These are phyloP conservation scores for Neurospora tetraspora DNA, from an alignment of 495 filamentous ascomycete species.

Conservation along the genomic window DNA sequence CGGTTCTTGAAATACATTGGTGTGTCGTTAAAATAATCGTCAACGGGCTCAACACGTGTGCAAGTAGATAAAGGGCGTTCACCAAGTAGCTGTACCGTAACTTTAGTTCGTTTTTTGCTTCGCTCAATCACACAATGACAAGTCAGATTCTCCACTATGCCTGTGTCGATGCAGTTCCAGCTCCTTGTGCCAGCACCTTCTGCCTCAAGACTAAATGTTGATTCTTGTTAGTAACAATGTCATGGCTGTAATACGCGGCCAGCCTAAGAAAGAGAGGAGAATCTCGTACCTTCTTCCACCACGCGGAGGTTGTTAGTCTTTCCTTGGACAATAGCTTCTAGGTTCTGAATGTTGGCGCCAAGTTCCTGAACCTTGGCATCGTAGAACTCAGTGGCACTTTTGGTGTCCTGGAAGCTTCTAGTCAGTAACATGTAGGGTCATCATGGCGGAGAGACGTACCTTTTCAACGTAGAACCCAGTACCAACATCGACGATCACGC, in stretches of 20 bases:
- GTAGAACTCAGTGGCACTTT: constrained; percentile 78
- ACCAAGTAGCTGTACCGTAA: not conserved
- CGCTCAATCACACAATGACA: constrained; percentile 3
- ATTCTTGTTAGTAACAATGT: not conserved
- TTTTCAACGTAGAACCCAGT: constrained; percentile 98
- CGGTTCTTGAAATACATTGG: not conserved
- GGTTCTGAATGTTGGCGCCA: constrained; percentile 63
- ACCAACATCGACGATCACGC: constrained; percentile 88
- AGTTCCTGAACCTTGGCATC: constrained; percentile 73
- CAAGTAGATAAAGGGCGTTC: not conserved
- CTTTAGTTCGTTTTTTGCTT: not conserved
- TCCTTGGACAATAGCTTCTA: constrained; percentile 76
- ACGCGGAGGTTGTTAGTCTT: constrained; percentile 78
- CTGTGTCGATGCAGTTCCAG: constrained; percentile 3
- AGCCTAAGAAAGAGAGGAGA: not conserved
- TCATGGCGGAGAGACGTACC: constrained; percentile 29
- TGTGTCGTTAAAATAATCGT: not conserved
- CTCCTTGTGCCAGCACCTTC: constrained; percentile 35
- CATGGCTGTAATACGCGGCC: not conserved
- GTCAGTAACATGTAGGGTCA: constrained; percentile 2
- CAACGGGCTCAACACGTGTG: not conserved
- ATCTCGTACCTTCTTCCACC: constrained; percentile 71
- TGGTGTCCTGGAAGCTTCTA: constrained; percentile 38
- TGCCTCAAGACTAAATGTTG: constrained; percentile 41
- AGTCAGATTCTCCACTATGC: not conserved